Percentiles rank a stretch among this genome's conserved stretches.
phyloP scores from a whole-genome alignment of 352 stramenopile genomes.

The Pythium biforme region DNA sequence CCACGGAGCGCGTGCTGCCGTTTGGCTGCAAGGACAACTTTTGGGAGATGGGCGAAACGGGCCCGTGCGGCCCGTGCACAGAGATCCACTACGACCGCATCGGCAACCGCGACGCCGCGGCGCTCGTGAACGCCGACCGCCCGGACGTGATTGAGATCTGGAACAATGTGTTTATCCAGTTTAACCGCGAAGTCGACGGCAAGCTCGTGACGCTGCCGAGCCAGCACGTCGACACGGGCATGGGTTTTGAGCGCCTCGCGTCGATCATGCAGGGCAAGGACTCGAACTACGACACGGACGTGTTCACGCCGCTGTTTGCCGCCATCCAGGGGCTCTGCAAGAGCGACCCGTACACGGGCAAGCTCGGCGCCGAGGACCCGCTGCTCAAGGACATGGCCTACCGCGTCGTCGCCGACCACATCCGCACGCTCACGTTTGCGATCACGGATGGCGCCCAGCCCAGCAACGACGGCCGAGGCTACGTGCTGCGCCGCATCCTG shows the following conservation, averaged over 20 bases:
- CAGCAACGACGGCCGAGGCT: conserved; percentile 97
- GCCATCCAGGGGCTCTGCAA: conserved; percentile 89
- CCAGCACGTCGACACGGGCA: conserved; percentile 99
- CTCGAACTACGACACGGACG: conserved; percentile 99
- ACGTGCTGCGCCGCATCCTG: conserved; percentile 98
- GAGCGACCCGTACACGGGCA: conserved; percentile 73
- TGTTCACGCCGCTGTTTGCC: conserved; percentile 96
- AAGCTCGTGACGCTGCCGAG: conserved; percentile 90
- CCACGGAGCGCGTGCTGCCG: conserved; percentile 88
- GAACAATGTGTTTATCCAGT: conserved; percentile 99
- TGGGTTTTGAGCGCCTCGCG: conserved; percentile 96
- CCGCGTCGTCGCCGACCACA: conserved; percentile 98
- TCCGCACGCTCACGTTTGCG: conserved; percentile 96
- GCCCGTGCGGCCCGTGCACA: conserved; percentile 98
- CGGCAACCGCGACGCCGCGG: conserved; percentile 88
- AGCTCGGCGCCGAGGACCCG: conserved; percentile 90
- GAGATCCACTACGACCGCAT: conserved; percentile 99
- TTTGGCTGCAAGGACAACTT: conserved; percentile 99
- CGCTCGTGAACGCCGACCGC: conserved; percentile 97
- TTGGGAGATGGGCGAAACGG: conserved; percentile 99
- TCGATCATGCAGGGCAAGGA: conserved; percentile 92
- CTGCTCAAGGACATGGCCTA: conserved; percentile 88
- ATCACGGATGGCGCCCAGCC: conserved; percentile 97
- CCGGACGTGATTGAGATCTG: conserved; percentile 99
- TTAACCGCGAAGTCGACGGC: conserved; percentile 93